Conservation (phyloP, 495 filamentous ascomycete species). For the Chaetomium tenue region DNA sequence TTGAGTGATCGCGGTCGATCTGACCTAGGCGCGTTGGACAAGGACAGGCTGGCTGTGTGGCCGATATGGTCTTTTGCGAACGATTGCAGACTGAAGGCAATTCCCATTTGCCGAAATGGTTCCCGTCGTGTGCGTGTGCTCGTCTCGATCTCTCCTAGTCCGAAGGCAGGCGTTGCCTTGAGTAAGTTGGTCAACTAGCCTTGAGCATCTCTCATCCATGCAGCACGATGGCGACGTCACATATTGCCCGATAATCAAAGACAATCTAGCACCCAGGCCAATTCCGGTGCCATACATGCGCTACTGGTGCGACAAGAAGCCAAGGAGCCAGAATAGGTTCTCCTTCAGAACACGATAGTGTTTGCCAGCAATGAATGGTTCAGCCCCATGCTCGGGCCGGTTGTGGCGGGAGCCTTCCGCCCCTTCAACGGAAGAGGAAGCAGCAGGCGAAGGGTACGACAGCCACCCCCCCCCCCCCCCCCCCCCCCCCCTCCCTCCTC, state of each 20-base stretch:
- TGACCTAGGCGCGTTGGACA: not conserved
- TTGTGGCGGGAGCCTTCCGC: conserved; percentile 21
- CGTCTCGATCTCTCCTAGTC: not conserved
- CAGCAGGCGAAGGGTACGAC: conserved; percentile 13
- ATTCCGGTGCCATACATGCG: conserved; percentile 31
- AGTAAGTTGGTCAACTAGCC: not conserved
- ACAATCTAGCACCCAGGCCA: conserved; percentile 32
- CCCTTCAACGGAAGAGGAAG: conserved; percentile 7
- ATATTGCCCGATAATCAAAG: conserved; percentile 34
- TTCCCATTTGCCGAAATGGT: conserved; percentile 12
- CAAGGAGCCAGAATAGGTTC: not conserved
- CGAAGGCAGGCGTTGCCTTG: not conserved
- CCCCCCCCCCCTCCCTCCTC: conserved; percentile 12
- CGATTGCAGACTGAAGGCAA: not conserved
- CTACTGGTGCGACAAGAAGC: conserved; percentile 10
- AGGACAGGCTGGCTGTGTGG: not conserved
- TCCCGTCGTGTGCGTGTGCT: not conserved
- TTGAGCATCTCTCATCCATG: conserved; percentile 7
- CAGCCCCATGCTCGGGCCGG: conserved; percentile 9
- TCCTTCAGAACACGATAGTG: not conserved
- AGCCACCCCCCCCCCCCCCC: conserved; percentile 20
- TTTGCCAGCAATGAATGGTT: not conserved
- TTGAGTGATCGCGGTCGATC: too few relatives aligned
- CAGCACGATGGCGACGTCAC: conserved; percentile 18
- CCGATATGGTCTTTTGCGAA: not conserved